Percentiles rank a stretch among this genome's conserved stretches.
Conservation (phyloP, 306 rosid genomes). For the Medicago lupulina region DNA sequence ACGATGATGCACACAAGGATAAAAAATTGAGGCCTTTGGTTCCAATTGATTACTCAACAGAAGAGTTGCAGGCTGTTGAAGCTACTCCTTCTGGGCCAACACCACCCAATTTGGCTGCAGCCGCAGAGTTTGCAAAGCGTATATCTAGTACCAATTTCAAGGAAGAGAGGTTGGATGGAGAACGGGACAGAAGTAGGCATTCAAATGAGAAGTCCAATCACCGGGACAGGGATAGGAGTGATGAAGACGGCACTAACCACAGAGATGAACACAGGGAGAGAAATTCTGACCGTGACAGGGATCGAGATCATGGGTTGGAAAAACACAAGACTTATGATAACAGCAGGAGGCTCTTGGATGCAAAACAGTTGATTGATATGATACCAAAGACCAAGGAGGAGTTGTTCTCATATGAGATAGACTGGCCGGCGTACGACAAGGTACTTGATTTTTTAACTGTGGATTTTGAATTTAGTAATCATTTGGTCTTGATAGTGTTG, state of each 20-base stretch:
- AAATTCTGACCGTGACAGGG: constrained; percentile 63
- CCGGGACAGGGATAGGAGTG: constrained; percentile 77
- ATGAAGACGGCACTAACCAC: constrained; percentile 64
- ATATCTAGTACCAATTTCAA: constrained; percentile 73
- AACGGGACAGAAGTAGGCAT: constrained; percentile 85
- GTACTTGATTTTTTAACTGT: constrained; percentile 45
- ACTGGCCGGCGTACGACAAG: constrained; percentile 93
- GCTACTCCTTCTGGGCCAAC: constrained; percentile 67
- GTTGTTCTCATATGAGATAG: constrained; percentile 86
- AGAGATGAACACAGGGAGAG: constrained; percentile 75
- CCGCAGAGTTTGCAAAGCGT: constrained; percentile 98
- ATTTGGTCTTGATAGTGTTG: constrained; percentile 11
- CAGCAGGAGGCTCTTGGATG: constrained; percentile 83
- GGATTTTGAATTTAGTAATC: constrained; percentile 4
- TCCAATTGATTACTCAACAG: constrained; percentile 97
- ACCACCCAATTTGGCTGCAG: constrained; percentile 90
- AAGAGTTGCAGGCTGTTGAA: constrained; percentile 92
- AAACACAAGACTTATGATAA: constrained; percentile 73
- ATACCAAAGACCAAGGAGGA: constrained; percentile 98
- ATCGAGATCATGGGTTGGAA: constrained; percentile 67
- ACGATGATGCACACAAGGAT: constrained; percentile 92
- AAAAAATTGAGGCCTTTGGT: constrained; percentile 98
- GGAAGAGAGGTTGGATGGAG: constrained; percentile 78
- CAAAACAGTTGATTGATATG: constrained; percentile 95
- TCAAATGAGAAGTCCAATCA: constrained; percentile 71